Conservation (phyloP, 441 rosid species). For the Manihot esculenta region DNA sequence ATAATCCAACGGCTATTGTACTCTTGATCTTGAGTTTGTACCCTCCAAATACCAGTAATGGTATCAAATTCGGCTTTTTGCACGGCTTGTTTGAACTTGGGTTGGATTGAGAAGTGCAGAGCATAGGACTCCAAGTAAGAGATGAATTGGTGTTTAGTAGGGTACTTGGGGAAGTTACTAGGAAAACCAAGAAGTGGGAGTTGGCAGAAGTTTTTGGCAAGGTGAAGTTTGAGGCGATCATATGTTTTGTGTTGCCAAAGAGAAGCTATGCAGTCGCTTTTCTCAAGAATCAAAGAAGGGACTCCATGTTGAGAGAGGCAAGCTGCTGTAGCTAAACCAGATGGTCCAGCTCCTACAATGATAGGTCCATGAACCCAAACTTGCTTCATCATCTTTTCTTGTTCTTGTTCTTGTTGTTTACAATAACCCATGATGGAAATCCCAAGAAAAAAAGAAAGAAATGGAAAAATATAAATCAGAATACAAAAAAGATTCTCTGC, state of each 20-base stretch:
- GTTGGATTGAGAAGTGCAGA: conserved; percentile 58
- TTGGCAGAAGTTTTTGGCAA: conserved; percentile 79
- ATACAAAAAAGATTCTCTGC: not conserved
- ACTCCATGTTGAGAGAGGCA: conserved; percentile 59
- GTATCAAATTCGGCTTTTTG: conserved; percentile 49
- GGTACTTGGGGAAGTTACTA: conserved; percentile 68
- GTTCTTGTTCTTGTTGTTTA: conserved; percentile 22
- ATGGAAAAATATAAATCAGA: not conserved
- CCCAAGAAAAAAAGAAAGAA: conserved; percentile 23
- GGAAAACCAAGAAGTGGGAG: conserved; percentile 74
- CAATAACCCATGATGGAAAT: conserved; percentile 40
- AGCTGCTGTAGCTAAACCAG: conserved; percentile 80
- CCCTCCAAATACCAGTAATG: conserved; percentile 54
- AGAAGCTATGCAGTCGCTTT: conserved; percentile 75
- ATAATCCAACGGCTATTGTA: conserved; percentile 71
- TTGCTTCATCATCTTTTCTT: conserved; percentile 2
- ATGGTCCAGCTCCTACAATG: conserved; percentile 95
- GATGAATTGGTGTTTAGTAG: conserved; percentile 67
- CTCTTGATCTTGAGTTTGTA: conserved; percentile 49
- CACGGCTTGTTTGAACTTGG: conserved; percentile 63
- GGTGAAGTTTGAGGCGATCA: conserved; percentile 87
- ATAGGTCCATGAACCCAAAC: conserved; percentile 52
- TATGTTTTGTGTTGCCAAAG: conserved; percentile 80
- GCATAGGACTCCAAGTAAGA: conserved; percentile 81
- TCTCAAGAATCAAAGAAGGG: conserved; percentile 72